These are phyloP conservation scores for Panellus pusillus DNA, from an alignment of 768 basidiomycete species.

Conservation along the genomic window DNA sequence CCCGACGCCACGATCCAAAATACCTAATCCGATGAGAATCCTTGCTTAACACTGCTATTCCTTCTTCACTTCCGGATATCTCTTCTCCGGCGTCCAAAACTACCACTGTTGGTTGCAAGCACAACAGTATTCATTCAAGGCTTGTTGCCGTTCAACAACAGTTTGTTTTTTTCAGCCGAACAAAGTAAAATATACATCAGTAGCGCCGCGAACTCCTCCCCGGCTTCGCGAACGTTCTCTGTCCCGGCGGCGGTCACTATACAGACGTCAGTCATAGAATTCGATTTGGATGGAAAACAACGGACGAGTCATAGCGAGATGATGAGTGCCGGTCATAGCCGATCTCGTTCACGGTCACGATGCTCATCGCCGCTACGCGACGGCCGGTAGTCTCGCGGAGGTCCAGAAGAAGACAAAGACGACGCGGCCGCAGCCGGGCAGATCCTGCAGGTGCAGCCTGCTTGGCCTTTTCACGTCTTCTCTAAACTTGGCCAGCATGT, in stretches of 20 bases:
- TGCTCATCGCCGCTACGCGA: constrained; percentile 61
- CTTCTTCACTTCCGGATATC: too few relatives aligned
- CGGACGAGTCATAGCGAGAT: constrained; percentile 72
- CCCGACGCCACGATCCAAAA: too few relatives aligned
- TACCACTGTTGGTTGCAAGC: too few relatives aligned
- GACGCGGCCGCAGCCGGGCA: constrained; percentile 36
- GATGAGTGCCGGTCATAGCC: constrained; percentile 69
- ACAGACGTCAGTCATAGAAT: constrained; percentile 21
- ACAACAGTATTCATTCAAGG: too few relatives aligned
- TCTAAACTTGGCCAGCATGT: constrained; percentile 87
- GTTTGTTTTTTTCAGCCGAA: too few relatives aligned
- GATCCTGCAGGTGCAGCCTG: constrained; percentile 45
- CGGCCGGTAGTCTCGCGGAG: constrained; percentile 50
- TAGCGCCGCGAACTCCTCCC: constrained; percentile 55
- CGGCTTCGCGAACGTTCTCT: constrained; percentile 72
- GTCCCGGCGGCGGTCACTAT: constrained; percentile 69
- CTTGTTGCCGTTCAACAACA: too few relatives aligned
- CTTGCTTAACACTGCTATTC: too few relatives aligned
- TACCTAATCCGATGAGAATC: too few relatives aligned
- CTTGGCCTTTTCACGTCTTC: constrained; percentile 86
- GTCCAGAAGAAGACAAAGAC: constrained; percentile 39
- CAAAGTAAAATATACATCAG: constrained; percentile 29
- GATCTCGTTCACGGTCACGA: constrained; percentile 59
- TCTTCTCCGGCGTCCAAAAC: too few relatives aligned
- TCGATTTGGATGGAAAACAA: constrained; percentile 24